phyloP scores from a whole-genome alignment of 371 early-diverging fungal genomes.

The Mortierella sp. region DNA sequence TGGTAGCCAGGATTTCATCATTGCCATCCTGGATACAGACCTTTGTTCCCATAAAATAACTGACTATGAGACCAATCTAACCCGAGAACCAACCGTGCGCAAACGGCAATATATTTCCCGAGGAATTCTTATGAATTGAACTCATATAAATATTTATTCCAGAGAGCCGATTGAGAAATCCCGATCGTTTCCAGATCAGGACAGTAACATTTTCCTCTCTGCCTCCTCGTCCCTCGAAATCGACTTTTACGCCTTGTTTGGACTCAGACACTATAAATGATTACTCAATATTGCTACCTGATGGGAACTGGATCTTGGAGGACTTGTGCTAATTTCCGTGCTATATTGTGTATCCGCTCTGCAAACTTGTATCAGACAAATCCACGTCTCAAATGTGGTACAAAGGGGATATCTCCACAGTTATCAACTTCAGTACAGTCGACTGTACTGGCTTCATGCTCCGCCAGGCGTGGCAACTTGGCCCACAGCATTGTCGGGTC shows the following conservation, averaged over 20 bases:
- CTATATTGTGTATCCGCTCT: too few relatives aligned
- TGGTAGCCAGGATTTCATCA: too few relatives aligned
- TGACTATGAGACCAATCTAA: too few relatives aligned
- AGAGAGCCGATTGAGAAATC: background rate
- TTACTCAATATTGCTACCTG: background rate
- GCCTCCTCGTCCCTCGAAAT: background rate
- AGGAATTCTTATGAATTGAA: background rate
- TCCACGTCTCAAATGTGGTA: background rate
- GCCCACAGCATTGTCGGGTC: background rate
- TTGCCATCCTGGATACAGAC: too few relatives aligned
- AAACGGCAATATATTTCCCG: background rate
- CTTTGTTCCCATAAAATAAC: too few relatives aligned
- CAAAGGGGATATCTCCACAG: background rate
- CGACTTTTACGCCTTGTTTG: background rate
- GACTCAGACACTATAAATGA: background rate
- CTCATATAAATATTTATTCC: background rate
- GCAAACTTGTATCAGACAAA: too few relatives aligned
- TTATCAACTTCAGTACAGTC: background rate
- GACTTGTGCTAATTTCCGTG: too few relatives aligned
- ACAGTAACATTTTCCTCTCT: background rate
- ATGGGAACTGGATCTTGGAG: background rate
- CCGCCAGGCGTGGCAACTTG: background rate
- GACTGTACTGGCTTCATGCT: background rate
- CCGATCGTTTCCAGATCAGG: conserved; percentile 1
- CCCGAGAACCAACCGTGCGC: background rate